Conservation (phyloP, 257 asterid species). For the Solanum pennellii region DNA sequence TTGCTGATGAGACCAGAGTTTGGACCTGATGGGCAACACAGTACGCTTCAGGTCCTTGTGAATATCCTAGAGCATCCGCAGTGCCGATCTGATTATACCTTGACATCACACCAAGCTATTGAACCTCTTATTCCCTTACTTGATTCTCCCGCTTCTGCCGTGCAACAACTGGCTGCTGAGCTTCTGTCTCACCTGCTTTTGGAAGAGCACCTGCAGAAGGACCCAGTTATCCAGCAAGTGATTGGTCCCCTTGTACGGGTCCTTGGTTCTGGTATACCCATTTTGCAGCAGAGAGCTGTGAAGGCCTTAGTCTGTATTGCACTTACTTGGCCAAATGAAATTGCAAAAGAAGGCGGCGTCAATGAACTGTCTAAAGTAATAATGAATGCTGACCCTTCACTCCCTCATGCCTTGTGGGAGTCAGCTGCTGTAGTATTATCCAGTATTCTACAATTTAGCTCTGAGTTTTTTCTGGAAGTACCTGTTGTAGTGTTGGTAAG, state of each 20-base stretch:
- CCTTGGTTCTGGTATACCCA: constrained; percentile 76
- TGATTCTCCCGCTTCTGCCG: constrained; percentile 90
- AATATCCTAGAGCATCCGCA: constrained; percentile 92
- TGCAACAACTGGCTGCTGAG: constrained; percentile 95
- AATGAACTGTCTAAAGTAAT: constrained; percentile 75
- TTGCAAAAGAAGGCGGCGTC: constrained; percentile 98
- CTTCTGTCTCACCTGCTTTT: constrained; percentile 79
- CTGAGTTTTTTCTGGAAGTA: constrained; percentile 93
- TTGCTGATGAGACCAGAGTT: constrained; percentile 66
- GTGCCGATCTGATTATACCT: constrained; percentile 72
- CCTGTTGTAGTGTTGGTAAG: constrained; percentile 92
- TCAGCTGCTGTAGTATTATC: constrained; percentile 92
- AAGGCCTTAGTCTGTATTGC: constrained; percentile 82
- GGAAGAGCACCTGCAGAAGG: constrained; percentile 95
- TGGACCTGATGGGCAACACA: constrained; percentile 91
- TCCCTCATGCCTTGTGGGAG: constrained; percentile 89
- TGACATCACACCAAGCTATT: constrained; percentile 70
- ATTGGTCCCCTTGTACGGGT: constrained; percentile 83
- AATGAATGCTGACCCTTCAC: constrained; percentile 76
- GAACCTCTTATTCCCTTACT: constrained; percentile 87
- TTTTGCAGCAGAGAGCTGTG: constrained; percentile 92
- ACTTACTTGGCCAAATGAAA: constrained; percentile 84
- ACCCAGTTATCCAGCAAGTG: constrained; percentile 67
- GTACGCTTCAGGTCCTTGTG: constrained; percentile 88
- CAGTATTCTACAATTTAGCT: constrained; percentile 81